Percentiles rank a stretch among this genome's conserved stretches.
phyloP scores from a whole-genome alignment of 805 yeast genomes.

The Candida sonorensis region DNA sequence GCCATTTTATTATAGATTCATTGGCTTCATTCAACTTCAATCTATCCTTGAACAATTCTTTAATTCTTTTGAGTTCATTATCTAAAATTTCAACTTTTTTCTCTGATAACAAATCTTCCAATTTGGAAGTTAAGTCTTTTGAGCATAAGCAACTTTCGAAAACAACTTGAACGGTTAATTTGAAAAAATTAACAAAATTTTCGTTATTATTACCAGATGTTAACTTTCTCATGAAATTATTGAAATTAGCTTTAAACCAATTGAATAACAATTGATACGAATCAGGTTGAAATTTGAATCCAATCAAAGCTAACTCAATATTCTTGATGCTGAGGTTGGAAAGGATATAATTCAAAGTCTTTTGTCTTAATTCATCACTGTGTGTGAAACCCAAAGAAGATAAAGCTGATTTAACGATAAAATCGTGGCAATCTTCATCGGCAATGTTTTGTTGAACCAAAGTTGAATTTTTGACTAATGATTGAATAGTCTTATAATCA shows the following conservation, averaged over 20 bases:
- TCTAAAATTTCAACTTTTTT: slow-evolving; percentile 18
- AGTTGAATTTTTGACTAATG: slow-evolving; percentile 44
- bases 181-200: slow-evolving; percentile 35
- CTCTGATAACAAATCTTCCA: slow-evolving; percentile 15
- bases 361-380: slow-evolving; percentile 39
- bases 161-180: slow-evolving; percentile 35
- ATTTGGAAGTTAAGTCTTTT: slow-evolving; percentile 9
- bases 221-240: slow-evolving; percentile 44
- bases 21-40: slow-evolving; percentile 19
- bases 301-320: slow-evolving; percentile 53
- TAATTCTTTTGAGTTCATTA: slow-evolving; percentile 14
- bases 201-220: slow-evolving; percentile 36
- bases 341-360: slow-evolving; percentile 49
- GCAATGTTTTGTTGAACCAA: slow-evolving; percentile 34
- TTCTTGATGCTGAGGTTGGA: slow-evolving; percentile 49
- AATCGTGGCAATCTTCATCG: no score
- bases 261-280: slow-evolving; percentile 36
- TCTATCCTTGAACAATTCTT: slow-evolving; percentile 19
- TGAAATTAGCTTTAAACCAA: slow-evolving; percentile 52
- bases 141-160: slow-evolving; percentile 26
- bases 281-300: slow-evolving; percentile 35
- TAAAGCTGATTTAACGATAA: no score
- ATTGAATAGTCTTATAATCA: slow-evolving; percentile 54
- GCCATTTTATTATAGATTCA: slow-evolving; percentile 10
- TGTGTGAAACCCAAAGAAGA: slow-evolving; percentile 46